Evolutionary conservation across 768 basidiomycete species (phyloP), one percentile per base, ranked within the genome.

Genomic region (Gautieria morchelliformis): DNA sequence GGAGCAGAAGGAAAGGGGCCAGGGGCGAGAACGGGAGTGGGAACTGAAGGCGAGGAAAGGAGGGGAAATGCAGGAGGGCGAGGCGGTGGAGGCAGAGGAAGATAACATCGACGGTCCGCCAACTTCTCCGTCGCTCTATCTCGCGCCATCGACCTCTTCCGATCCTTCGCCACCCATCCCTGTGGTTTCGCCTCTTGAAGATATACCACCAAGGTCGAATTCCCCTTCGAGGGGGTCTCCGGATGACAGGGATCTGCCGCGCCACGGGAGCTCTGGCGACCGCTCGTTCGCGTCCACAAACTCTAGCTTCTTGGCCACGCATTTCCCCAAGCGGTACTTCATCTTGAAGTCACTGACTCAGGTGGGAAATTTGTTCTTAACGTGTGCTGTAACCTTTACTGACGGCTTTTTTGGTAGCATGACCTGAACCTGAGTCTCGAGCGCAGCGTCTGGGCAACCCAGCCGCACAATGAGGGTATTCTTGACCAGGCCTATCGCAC

Each of bases 401-500:
- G 48, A 58, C 53, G 40, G 17, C 53, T n/a, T 39, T 49, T 49
- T 37, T 37, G 35, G 4, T 64, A 92, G 91, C 76, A 75, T 59
- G 89, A 90, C 69, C 70, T 93, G 65, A 85, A 93, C 62, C 71
- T 87, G 35, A 92, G 89, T 67, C 83, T 90, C 24, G 74, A 86
- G 66, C 78, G 78, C 14, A 87, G 89, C 1, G 55, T 89, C 1
- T 97, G 95, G 95, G 87, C 89, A 46, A 97, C 94, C 1, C 95
- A 98, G 71, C 78, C 75, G 63, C 93, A 95, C 71, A 96, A 95
- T 64, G 92, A 96, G 70, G 82, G 81, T 9, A 83, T 95, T 49
- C 74, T 96, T 15, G 93, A 97, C 62, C 91, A 91, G 68, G 94
- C 95, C 0, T 98, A 76, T 69, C 83, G 93, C n/a, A 96, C 92